phyloP scores from a whole-genome alignment of 2,329 filamentous ascomycete genomes.

The Xylaria hypoxylon region DNA sequence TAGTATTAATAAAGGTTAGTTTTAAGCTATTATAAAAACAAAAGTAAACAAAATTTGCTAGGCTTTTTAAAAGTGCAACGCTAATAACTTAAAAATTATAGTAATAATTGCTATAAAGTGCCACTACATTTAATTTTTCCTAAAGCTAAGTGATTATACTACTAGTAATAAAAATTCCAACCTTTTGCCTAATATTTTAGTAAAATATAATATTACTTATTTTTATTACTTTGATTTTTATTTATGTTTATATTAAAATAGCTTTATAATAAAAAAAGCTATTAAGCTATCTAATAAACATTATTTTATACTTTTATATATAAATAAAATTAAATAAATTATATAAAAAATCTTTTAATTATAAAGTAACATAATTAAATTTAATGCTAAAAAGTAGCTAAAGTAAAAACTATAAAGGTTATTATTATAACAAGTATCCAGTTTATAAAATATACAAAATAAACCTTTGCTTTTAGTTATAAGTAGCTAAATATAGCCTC shows the following conservation, averaged over 20 bases:
- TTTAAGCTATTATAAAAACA: slow-evolving; percentile 79
- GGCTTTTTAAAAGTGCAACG: slow-evolving; percentile 59
- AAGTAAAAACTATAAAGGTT: too few species aligned
- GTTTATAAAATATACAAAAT: too few species aligned
- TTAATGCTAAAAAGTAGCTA: too few species aligned
- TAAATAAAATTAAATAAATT: too few species aligned
- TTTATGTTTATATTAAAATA: slow-evolving; percentile 67
- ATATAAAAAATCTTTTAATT: too few species aligned
- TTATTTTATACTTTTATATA: too few species aligned
- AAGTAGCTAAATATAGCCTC: too few species aligned
- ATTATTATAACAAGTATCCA: too few species aligned
- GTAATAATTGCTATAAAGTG: slow-evolving; percentile 93
- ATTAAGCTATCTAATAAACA: too few species aligned
- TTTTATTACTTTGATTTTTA: slow-evolving; percentile 92
- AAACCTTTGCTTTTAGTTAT: too few species aligned
- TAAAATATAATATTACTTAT: slow-evolving; percentile 90
- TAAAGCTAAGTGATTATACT: slow-evolving; percentile 62
- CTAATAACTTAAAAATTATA: slow-evolving; percentile 73
- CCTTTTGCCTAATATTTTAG: slow-evolving; percentile 83
- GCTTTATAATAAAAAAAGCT: too few species aligned
- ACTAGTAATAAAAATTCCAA: slow-evolving; percentile 81
- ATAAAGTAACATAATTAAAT: too few species aligned
- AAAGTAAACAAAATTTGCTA: slow-evolving; percentile 80
- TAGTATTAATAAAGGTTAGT: slow-evolving; percentile 90
- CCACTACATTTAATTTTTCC: slow-evolving; percentile 94